Percentiles rank a stretch among this genome's conserved stretches.
Conservation (phyloP, 371 early-diverging fungal species). For the Neoconidiobolus thromboides region DNA sequence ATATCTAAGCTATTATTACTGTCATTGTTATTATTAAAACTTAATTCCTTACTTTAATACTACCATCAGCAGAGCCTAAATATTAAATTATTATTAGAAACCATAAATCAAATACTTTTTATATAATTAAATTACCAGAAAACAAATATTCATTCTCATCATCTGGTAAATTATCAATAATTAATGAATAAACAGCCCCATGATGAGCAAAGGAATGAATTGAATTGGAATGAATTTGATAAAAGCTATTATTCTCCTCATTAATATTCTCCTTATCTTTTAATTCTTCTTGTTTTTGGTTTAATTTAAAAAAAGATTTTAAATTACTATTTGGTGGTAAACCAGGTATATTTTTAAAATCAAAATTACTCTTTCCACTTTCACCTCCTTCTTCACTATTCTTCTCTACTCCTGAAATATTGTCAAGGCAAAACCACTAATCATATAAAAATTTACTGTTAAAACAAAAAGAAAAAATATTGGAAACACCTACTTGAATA, state of each 20-base stretch:
- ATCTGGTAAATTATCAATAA: constrained; percentile 31
- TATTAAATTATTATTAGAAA: background rate
- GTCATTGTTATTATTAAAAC: no score
- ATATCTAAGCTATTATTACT: constrained; percentile 19
- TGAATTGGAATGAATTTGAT: constrained; percentile 17
- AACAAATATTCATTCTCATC: constrained; percentile 28
- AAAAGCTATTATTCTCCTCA: background rate
- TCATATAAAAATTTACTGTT: background rate
- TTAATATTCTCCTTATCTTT: no score
- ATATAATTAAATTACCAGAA: constrained; percentile 19
- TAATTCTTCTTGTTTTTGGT: no score
- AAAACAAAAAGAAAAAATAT: background rate
- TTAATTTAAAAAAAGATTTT: background rate
- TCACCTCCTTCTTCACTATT: background rate
- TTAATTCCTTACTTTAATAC: constrained; percentile 24
- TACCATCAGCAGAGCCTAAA: constrained; percentile 48
- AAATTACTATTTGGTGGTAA: background rate
- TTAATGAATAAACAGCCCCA: constrained; percentile 52
- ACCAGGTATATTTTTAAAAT: background rate
- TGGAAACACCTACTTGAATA: constrained; percentile 32
- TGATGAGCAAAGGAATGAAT: constrained; percentile 42
- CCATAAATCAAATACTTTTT: background rate
- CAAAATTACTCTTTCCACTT: background rate
- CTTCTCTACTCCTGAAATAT: no score
- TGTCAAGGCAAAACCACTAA: constrained; percentile 1